Evolutionary conservation across 345 rosid genomes (phyloP).

Genomic region (Nasturtium officinale): DNA sequence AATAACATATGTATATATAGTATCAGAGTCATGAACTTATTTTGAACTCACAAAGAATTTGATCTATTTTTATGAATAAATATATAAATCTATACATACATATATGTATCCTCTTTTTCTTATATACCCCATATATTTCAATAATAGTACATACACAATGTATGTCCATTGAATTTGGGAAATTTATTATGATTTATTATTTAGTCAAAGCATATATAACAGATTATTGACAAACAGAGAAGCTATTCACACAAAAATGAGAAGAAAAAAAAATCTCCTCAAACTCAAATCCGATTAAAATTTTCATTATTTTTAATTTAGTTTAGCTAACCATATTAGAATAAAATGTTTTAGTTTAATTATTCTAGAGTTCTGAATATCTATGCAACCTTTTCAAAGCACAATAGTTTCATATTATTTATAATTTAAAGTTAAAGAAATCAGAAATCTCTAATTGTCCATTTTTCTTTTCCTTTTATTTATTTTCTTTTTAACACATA

Average conservation of each 20-base stretch:
- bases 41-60: too few species aligned
- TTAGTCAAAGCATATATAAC: neutral
- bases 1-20: too few species aligned
- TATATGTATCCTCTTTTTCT: neutral
- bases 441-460: neutral
- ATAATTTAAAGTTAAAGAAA: neutral
- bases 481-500: neutral
- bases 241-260: neutral
- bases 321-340: neutral
- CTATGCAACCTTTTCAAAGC: neutral
- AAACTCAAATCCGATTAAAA: neutral
- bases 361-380: neutral
- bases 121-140: neutral
- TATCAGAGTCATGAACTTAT: too few species aligned
- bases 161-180: neutral
- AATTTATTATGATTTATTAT: neutral
- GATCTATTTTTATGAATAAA: too few species aligned
- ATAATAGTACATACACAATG: neutral
- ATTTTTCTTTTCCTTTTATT: neutral
- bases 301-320: neutral
- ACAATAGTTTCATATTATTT: too few species aligned
- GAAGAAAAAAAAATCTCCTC: neutral
- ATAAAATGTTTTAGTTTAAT: neutral
- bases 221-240: neutral
- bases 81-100: too few species aligned